Percentiles rank a stretch among this genome's conserved stretches.
Evolutionary conservation across 208 protist genomes (phyloP).

Genomic region (Trypanosoma brucei): DNA sequence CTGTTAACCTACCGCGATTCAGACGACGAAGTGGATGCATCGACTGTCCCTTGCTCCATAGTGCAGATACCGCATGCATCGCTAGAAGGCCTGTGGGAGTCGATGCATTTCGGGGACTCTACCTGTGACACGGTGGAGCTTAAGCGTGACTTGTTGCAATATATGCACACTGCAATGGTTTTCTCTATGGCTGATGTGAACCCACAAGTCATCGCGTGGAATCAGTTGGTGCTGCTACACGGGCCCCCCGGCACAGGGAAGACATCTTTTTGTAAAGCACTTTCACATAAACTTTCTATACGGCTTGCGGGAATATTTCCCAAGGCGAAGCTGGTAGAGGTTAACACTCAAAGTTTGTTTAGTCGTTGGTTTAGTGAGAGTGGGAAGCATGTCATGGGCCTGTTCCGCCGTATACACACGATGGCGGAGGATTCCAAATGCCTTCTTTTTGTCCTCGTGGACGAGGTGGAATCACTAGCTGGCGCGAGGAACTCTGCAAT

Average conservation of each 20-base stretch:
- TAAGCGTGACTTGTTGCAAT: slow-evolving; percentile 89
- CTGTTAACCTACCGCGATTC: not conserved
- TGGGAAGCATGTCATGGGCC: slow-evolving; percentile 94
- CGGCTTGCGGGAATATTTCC: slow-evolving; percentile 45
- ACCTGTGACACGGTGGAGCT: slow-evolving; percentile 39
- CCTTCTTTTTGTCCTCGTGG: slow-evolving; percentile 91
- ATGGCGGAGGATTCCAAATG: slow-evolving; percentile 36
- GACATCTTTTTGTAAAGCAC: slow-evolving; percentile 88
- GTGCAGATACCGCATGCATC: slow-evolving; percentile 55
- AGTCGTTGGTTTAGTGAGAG: slow-evolving; percentile 97
- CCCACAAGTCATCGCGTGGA: slow-evolving; percentile 70
- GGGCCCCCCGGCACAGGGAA: slow-evolving; percentile 94
- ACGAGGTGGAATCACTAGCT: slow-evolving; percentile 96
- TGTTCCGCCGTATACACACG: slow-evolving; percentile 89
- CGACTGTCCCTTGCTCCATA: slow-evolving; percentile 37
- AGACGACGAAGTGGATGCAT: slow-evolving; percentile 17
- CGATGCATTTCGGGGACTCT: slow-evolving; percentile 75
- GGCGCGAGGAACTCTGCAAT: slow-evolving; percentile 85
- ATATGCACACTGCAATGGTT: slow-evolving; percentile 78
- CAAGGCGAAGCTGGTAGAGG: slow-evolving; percentile 80
- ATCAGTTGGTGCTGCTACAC: slow-evolving; percentile 82
- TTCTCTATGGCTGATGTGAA: slow-evolving; percentile 87
- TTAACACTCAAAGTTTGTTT: slow-evolving; percentile 95
- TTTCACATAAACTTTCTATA: slow-evolving; percentile 80
- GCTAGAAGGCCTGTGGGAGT: slow-evolving; percentile 87